Base-by-base conservation (phyloP, 1,284 basidiomycete species). In the Leccinum subrobustum region DNA sequence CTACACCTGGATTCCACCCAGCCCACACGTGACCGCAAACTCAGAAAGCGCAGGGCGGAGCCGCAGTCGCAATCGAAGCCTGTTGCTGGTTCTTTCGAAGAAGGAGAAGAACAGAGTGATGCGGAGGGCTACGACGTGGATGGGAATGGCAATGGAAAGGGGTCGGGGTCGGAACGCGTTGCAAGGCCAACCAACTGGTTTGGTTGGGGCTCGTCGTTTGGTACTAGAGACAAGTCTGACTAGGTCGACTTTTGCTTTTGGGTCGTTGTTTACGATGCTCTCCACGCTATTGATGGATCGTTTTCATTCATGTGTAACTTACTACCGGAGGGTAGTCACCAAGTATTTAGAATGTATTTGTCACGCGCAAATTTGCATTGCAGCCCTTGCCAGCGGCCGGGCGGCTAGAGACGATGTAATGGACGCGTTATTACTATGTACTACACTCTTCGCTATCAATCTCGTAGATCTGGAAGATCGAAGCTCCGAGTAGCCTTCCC, bases 51-150 rank as follows among this genome's bases (percentile, higher is more conserved):
- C 6, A 84, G 86, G 70, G 81, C 80, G 4, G 84, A 88, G 66
- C 66, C 54, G 57, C 70, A 64, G 64, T 64, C 50, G 54, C 68
- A 65, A 61, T 62, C 42, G 23, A 64, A 74, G n/a, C 77, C 80
- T 4, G 56, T 70, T 1, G 68, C 70, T 52, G 72, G 72, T 50
- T 67, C 70, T 52, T 68, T 68, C 53, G 72, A 89, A 67, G 86
- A 89, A 73, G 79, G 85, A 3, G 84, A 86, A 62, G 83, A 86
- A 25, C 83, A 83, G 47, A 86, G 83, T 61, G 88, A 90, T 64
- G 80, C 78, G 29, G 88, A 89, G 64, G 84, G 83, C 3, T 84
- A 87, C 63, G 80, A 82, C 54, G 74, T 74, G 3, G 64, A 63
- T 14, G 62, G 58, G 1, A 59, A 52, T 27, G 56, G 54, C 11